A percentile compares a stretch with the other conserved stretches of the same genome.
These are phyloP conservation scores for Meyerozyma smithsonii DNA, from an alignment of 1,139 yeast genomes.

Conservation along the genomic window DNA sequence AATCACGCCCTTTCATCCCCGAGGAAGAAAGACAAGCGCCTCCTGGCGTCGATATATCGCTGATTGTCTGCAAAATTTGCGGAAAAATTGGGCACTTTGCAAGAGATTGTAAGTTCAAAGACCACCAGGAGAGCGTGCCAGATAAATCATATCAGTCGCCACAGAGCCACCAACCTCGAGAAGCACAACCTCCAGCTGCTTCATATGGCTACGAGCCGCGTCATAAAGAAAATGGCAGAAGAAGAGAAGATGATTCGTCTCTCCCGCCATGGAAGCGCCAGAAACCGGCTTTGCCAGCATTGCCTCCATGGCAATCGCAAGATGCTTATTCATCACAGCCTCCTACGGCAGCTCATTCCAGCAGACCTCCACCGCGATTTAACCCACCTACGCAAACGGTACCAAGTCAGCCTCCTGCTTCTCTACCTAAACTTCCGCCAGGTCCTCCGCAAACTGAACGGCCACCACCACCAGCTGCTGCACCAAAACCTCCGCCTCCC, in stretches of 20 bases:
- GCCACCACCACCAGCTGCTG: background rate
- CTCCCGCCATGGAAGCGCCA: constrained; percentile 8
- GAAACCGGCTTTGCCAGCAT: background rate
- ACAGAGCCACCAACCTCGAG: background rate
- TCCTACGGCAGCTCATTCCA: background rate
- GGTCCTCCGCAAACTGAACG: background rate
- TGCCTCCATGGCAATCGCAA: constrained; percentile 4
- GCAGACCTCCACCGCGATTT: background rate
- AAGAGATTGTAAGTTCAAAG: constrained; percentile 62
- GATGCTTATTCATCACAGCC: constrained; percentile 4
- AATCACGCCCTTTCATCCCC: constrained; percentile 65
- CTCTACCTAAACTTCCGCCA: background rate
- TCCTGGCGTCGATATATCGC: constrained; percentile 46
- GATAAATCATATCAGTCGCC: background rate
- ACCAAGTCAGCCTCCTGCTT: background rate
- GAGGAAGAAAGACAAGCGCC: constrained; percentile 43
- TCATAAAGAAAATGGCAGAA: background rate
- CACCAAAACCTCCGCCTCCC: constrained; percentile 5
- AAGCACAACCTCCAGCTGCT: background rate
- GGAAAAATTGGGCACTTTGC: constrained; percentile 85
- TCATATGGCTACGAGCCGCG: background rate
- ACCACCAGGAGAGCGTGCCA: constrained; percentile 5
- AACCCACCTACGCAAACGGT: background rate
- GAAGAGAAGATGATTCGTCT: background rate
- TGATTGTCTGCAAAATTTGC: constrained; percentile 70